Evolutionary conservation across 768 basidiomycete genomes (phyloP).

Genomic region (Rhodotorula taiwanensis): DNA sequence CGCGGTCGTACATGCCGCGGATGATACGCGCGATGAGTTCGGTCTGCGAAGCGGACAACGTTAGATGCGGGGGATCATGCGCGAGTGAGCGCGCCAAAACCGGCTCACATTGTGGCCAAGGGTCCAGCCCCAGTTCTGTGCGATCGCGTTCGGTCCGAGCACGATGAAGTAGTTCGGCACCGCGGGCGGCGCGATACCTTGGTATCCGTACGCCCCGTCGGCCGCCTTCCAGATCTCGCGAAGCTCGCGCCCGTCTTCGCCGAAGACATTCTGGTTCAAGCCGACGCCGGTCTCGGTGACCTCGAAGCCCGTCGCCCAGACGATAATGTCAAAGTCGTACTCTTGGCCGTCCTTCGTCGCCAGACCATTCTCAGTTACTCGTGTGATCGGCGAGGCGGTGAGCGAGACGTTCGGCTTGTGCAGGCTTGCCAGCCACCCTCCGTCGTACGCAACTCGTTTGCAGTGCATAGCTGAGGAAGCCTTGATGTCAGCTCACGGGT

Average conservation of each 20-base stretch:
- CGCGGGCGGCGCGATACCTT: slow-evolving; percentile 12
- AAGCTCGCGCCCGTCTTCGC: slow-evolving; percentile 25
- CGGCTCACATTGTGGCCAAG: slow-evolving; percentile 21
- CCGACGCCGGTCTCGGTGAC: slow-evolving; percentile 32
- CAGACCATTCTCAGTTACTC: slow-evolving; percentile 25
- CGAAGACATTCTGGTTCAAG: slow-evolving; percentile 29
- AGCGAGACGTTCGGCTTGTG: slow-evolving; percentile 54
- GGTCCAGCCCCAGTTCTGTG: slow-evolving; percentile 20
- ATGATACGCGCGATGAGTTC: slow-evolving; percentile 23
- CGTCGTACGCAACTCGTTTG: slow-evolving; percentile 55
- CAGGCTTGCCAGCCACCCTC: slow-evolving; percentile 55
- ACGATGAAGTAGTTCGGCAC: slow-evolving; percentile 32
- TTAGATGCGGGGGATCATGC: too few relatives aligned
- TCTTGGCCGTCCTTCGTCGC: slow-evolving; percentile 12
- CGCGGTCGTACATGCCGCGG: slow-evolving; percentile 11
- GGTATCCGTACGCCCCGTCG: slow-evolving; percentile 25
- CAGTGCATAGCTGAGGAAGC: slow-evolving; percentile 36
- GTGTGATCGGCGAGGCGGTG: slow-evolving; percentile 16
- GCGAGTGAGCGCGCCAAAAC: not conserved
- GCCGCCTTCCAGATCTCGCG: slow-evolving; percentile 17
- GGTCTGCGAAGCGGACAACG: not conserved
- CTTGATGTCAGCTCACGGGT: not conserved
- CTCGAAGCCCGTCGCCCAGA: slow-evolving; percentile 36
- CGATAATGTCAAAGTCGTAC: slow-evolving; percentile 25
- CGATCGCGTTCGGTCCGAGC: slow-evolving; percentile 32